A percentile compares a stretch with the other conserved stretches of the same genome.
These are phyloP conservation scores for Epichloe sp. DNA, from an alignment of 2,329 filamentous ascomycete species.

Conservation along the genomic window DNA sequence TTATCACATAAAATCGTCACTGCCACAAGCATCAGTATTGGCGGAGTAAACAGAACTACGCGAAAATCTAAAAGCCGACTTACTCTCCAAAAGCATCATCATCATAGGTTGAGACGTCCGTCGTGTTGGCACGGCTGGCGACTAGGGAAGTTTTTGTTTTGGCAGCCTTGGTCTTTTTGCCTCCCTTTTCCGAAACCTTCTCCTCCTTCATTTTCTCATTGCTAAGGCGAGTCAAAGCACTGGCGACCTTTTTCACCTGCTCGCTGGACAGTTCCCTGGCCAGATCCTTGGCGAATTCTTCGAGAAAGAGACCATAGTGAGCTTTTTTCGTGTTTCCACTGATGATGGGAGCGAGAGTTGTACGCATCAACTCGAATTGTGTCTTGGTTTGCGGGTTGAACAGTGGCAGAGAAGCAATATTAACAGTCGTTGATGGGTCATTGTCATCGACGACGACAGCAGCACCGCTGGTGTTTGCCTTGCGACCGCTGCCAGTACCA, in stretches of 20 bases:
- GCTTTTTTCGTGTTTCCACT: slow-evolving; percentile 68
- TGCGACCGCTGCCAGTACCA: slow-evolving; percentile 52
- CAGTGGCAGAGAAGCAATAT: slow-evolving; percentile 65
- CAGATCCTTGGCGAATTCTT: slow-evolving; percentile 81
- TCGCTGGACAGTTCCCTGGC: slow-evolving; percentile 78
- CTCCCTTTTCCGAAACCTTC: slow-evolving; percentile 83
- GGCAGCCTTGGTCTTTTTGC: slow-evolving; percentile 92
- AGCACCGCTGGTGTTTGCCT: slow-evolving; percentile 49
- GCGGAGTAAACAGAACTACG: too few species aligned
- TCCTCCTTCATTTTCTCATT: slow-evolving; percentile 99
- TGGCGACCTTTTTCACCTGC: slow-evolving; percentile 93
- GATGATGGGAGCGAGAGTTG: slow-evolving; percentile 68
- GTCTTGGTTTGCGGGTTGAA: slow-evolving; percentile 83
- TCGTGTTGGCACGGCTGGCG: slow-evolving; percentile 43
- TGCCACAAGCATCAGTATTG: slow-evolving; percentile 15
- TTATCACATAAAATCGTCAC: slow-evolving; percentile 62
- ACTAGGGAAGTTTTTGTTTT: slow-evolving; percentile 87
- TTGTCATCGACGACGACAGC: slow-evolving; percentile 55
- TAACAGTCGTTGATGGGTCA: slow-evolving; percentile 67
- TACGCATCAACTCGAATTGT: slow-evolving; percentile 71
- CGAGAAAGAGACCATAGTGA: slow-evolving; percentile 79
- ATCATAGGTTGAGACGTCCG: slow-evolving; percentile 69
- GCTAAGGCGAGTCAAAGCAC: slow-evolving; percentile 71
- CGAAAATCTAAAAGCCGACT: slow-evolving; percentile 25
- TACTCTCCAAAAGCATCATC: slow-evolving; percentile 73